phyloP scores from a whole-genome alignment of 2,329 filamentous ascomycete species.

The Arthroderma sp. region DNA sequence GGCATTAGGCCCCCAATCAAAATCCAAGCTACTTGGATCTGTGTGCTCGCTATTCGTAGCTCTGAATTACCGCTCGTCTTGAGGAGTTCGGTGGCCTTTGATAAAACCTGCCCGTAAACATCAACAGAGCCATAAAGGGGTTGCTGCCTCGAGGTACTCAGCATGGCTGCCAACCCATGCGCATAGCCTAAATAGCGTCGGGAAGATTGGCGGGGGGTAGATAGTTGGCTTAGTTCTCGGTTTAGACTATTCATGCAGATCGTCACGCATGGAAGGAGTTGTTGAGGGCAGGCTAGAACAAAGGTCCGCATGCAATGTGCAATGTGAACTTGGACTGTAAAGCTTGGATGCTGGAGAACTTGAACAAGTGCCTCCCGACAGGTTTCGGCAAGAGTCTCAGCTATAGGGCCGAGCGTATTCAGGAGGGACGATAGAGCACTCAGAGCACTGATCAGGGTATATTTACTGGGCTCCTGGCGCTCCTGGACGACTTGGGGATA shows the following conservation, averaged over 20 bases:
- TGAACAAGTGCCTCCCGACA: constrained; percentile 81
- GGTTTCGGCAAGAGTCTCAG: constrained; percentile 62
- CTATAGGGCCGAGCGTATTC: constrained; percentile 65
- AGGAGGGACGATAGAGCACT: constrained; percentile 70
- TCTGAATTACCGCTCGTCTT: constrained; percentile 90
- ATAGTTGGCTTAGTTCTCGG: constrained; percentile 68
- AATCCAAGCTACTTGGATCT: constrained; percentile 97
- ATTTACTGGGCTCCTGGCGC: constrained; percentile 75
- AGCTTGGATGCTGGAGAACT: constrained; percentile 85
- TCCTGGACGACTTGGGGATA: constrained; percentile 85
- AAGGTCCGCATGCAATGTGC: constrained; percentile 77
- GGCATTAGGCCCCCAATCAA: constrained; percentile 94
- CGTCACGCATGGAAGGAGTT: constrained; percentile 78
- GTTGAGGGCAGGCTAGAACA: constrained; percentile 80
- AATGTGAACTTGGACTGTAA: constrained; percentile 85
- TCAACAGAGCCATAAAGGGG: constrained; percentile 92
- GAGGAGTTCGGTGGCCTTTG: constrained; percentile 79
- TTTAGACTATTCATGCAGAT: constrained; percentile 94
- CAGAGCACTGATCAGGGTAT: constrained; percentile 65
- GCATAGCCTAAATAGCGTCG: constrained; percentile 80
- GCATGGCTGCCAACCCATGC: constrained; percentile 75
- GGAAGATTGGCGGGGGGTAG: constrained; percentile 61
- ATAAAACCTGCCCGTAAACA: constrained; percentile 80
- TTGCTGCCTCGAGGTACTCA: constrained; percentile 77
- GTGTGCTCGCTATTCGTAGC: constrained; percentile 76